A percentile compares a stretch with the other conserved stretches of the same genome.
These are phyloP conservation scores for Hypoxylon lienhwacheense DNA, from an alignment of 495 filamentous ascomycete species.

Conservation along the genomic window DNA sequence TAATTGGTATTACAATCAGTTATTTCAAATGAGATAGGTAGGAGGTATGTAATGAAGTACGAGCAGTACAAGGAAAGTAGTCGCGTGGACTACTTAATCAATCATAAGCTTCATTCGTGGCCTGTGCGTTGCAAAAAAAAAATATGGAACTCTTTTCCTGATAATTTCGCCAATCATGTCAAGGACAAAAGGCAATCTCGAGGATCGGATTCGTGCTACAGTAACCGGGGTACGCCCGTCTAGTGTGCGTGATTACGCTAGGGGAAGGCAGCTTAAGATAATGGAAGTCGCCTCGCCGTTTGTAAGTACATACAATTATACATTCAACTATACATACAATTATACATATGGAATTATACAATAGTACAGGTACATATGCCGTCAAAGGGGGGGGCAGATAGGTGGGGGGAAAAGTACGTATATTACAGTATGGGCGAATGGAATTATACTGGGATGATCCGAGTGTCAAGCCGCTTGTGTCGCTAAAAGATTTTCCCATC, in stretches of 20 bases:
- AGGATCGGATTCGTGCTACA: slow-evolving; percentile 36
- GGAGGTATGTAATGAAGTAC: too few relatives aligned
- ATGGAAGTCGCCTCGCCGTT: slow-evolving; percentile 30
- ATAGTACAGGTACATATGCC: too few relatives aligned
- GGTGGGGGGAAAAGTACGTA: too few relatives aligned
- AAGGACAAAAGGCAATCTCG: slow-evolving; percentile 26
- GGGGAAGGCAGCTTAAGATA: slow-evolving; percentile 12
- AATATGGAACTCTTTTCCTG: slow-evolving; percentile 20
- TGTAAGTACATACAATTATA: slow-evolving; percentile 5
- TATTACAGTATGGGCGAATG: slow-evolving; percentile 9
- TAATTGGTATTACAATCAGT: too few relatives aligned
- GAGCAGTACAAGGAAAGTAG: slow-evolving; percentile 28
- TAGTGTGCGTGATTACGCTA: slow-evolving; percentile 38
- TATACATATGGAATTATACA: too few relatives aligned
- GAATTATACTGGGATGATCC: slow-evolving; percentile 34
- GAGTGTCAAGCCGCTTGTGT: slow-evolving; percentile 38
- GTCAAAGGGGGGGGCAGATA: too few relatives aligned
- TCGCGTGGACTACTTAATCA: slow-evolving; percentile 28
- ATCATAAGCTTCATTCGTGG: slow-evolving; percentile 9
- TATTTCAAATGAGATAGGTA: too few relatives aligned
- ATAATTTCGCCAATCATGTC: slow-evolving; percentile 33
- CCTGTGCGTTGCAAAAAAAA: slow-evolving; percentile 7
- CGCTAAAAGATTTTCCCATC: slow-evolving; percentile 34
- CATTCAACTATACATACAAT: too few relatives aligned
- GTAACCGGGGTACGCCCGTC: slow-evolving; percentile 27